phyloP scores from a whole-genome alignment of 495 filamentous ascomycete genomes.

The Aspergillus conjunctus region DNA sequence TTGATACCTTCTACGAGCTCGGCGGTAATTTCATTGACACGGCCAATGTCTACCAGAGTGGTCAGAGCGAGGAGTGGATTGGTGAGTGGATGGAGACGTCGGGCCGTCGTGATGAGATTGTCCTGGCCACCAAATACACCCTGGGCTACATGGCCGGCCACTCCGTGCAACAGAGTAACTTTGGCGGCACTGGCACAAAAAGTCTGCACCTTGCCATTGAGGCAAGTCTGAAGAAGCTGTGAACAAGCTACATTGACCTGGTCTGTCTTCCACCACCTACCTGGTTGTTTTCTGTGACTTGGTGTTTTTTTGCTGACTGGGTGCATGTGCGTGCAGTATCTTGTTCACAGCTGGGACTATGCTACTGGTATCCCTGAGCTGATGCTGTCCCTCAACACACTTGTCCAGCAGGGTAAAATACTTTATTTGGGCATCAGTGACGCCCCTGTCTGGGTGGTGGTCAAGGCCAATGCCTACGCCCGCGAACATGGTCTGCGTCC shows the following conservation, averaged over 20 bases:
- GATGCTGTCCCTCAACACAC: conserved; percentile 67
- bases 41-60: conserved; percentile 14
- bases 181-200: conserved; percentile 60
- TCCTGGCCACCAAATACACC: conserved; percentile 75
- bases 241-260: conserved; percentile 67
- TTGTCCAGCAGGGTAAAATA: conserved; percentile 64
- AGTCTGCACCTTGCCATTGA: conserved; percentile 56
- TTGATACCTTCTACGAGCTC: conserved; percentile 17
- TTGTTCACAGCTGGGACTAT: conserved; percentile 67
- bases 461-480: conserved; percentile 66
- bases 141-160: conserved; percentile 36
- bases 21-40: conserved; percentile 22
- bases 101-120: conserved; percentile 58
- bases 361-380: conserved; percentile 64
- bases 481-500: conserved; percentile 61
- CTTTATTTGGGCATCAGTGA: conserved; percentile 71
- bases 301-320: conserved; percentile 24
- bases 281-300: too few species aligned
- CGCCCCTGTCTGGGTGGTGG: conserved; percentile 68
- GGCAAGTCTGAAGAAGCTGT: conserved; percentile 58
- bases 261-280: neutral
- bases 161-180: conserved; percentile 53
- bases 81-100: conserved; percentile 19
- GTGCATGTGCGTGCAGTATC: conserved; percentile 24
- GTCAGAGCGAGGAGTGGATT: conserved; percentile 15